These are phyloP conservation scores for Betula pendula DNA, from an alignment of 306 rosid species.

Conservation along the genomic window DNA sequence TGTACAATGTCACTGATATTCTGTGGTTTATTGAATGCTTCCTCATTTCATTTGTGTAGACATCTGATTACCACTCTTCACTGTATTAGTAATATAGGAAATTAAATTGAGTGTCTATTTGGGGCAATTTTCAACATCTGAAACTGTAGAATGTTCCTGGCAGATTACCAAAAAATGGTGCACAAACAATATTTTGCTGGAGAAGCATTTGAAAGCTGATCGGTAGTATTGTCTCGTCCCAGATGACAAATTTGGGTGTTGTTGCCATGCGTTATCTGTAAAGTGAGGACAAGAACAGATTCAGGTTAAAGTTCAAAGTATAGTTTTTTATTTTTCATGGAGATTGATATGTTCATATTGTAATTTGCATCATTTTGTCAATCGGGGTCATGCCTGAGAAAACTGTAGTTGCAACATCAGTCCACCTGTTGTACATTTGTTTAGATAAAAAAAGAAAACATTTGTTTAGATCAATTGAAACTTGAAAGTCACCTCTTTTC, in stretches of 20 bases:
- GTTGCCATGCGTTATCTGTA: constrained; percentile 26
- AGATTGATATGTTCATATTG: neutral
- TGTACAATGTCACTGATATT: constrained; percentile 1
- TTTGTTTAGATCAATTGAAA: too few species aligned
- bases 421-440: neutral
- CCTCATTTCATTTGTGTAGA: neutral
- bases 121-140: constrained; percentile 4
- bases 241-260: constrained; percentile 14
- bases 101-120: neutral
- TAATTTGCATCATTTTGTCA: neutral
- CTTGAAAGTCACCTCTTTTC: neutral
- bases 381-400: neutral
- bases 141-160: constrained; percentile 9
- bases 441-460: too few species aligned
- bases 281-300: constrained; percentile 29
- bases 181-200: constrained; percentile 79
- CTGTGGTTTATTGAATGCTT: neutral
- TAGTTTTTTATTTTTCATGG: neutral
- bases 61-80: neutral
- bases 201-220: constrained; percentile 74
- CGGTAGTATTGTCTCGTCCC: constrained; percentile 7
- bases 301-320: neutral
- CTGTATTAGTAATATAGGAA: neutral
- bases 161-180: constrained; percentile 87
- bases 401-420: neutral